phyloP scores from a whole-genome alignment of 805 yeast species.

The Metschnikowia chrysomelidarum region DNA sequence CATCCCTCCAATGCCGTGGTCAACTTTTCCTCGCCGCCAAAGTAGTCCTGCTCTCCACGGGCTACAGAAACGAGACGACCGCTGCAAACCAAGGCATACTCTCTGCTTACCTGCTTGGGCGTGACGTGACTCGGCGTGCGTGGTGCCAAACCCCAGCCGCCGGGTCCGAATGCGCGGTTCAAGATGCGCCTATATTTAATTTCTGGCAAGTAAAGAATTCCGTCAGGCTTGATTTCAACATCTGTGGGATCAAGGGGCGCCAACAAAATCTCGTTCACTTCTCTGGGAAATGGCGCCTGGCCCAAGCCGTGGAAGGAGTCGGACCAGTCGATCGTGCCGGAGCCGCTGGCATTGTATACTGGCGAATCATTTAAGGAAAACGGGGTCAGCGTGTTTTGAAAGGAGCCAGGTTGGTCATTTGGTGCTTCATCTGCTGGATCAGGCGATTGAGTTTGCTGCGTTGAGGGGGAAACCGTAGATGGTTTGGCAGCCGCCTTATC shows the following conservation, averaged over 20 bases:
- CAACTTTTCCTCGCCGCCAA: conserved; percentile 73
- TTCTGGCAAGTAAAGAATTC: conserved; percentile 87
- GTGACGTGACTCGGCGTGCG: conserved; percentile 81
- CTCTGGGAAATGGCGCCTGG: conserved; percentile 64
- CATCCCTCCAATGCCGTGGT: conserved; percentile 98
- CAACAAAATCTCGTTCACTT: conserved; percentile 57
- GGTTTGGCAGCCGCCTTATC: conserved; percentile 2
- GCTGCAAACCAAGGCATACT: conserved; percentile 81
- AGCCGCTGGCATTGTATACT: conserved; percentile 16
- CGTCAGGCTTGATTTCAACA: conserved; percentile 95
- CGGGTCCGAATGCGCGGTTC: conserved; percentile 94
- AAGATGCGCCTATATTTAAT: conserved; percentile 89
- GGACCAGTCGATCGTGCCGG: conserved; percentile 66
- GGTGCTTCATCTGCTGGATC: neutral
- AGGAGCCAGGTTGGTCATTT: neutral
- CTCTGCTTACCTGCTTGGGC: conserved; percentile 75
- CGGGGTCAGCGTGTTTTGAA: neutral
- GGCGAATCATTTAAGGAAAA: conserved; percentile 26
- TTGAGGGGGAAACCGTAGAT: neutral
- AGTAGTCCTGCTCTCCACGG: conserved; percentile 94
- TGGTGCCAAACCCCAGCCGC: conserved; percentile 98
- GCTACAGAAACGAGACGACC: conserved; percentile 90
- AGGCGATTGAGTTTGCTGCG: neutral
- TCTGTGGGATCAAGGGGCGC: conserved; percentile 66
- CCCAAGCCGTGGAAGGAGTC: conserved; percentile 87